phyloP scores from a whole-genome alignment of 305 asterid species.

The Solanum chacoense region DNA sequence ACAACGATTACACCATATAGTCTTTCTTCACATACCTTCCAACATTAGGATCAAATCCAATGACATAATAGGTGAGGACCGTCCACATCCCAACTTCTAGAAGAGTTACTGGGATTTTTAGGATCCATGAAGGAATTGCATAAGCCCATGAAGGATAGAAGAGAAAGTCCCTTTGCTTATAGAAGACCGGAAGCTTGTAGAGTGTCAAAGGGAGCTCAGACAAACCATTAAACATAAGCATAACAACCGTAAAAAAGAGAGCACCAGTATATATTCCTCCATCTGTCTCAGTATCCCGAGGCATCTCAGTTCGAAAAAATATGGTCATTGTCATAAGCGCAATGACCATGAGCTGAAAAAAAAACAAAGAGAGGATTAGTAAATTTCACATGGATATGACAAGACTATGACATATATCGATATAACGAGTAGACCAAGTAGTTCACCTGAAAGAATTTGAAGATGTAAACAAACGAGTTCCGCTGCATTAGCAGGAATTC shows the following conservation, averaged over 20 bases:
- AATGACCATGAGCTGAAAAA: background rate
- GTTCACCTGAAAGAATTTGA: conserved; percentile 5
- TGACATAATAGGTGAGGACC: conserved; percentile 7
- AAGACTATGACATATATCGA: background rate
- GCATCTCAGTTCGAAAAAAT: conserved; percentile 9
- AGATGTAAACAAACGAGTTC: conserved; percentile 8
- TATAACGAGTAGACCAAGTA: background rate
- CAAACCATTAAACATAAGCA: conserved; percentile 11
- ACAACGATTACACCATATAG: background rate
- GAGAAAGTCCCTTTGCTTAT: conserved; percentile 8
- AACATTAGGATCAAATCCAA: conserved; percentile 11
- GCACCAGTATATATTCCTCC: conserved; percentile 1
- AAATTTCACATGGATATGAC: background rate
- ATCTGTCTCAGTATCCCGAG: conserved; percentile 1
- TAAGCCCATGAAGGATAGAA: conserved; percentile 8
- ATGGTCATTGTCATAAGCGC: conserved; percentile 5
- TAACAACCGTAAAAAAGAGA: background rate
- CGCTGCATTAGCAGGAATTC: conserved; percentile 1
- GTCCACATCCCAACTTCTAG: conserved; percentile 10
- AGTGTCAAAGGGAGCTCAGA: conserved; percentile 10
- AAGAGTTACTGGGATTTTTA: conserved; percentile 1
- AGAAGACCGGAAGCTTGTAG: conserved; percentile 9
- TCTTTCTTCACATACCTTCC: background rate
- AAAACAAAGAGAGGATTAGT: background rate
- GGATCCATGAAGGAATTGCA: conserved; percentile 11